Evolutionary conservation across 768 basidiomycete genomes (phyloP).

Genomic region (Suillus lakei): DNA sequence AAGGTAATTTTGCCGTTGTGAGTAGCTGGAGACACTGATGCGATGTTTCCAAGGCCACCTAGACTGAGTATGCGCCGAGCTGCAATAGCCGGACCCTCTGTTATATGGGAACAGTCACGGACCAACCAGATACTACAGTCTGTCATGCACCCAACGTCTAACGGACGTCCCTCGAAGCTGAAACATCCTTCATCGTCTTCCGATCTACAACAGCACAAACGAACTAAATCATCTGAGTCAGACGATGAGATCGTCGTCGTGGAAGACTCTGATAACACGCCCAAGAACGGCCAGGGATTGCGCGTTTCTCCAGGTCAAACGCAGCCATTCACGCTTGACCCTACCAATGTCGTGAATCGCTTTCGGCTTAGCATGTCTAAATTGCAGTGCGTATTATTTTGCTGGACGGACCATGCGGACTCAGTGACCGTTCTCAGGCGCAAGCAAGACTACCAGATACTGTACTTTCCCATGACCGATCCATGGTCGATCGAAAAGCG

Average conservation of each 20-base stretch:
- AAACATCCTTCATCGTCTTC: conserved; percentile 30
- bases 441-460: conserved; percentile 73
- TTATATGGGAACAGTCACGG: conserved; percentile 17
- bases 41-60: not conserved
- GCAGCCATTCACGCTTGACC: conserved; percentile 24
- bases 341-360: conserved; percentile 42
- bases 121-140: conserved; percentile 9
- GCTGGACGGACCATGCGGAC: not conserved
- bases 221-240: conserved; percentile 14
- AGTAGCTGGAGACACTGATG: not conserved
- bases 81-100: conserved; percentile 20
- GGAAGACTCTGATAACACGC: conserved; percentile 20
- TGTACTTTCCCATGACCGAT: conserved; percentile 77
- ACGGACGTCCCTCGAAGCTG: conserved; percentile 7
- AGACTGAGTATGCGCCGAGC: conserved; percentile 22
- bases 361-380: conserved; percentile 53
- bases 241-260: conserved; percentile 36
- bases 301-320: not conserved
- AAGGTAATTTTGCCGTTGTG: conserved; percentile 43
- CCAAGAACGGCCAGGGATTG: conserved; percentile 8
- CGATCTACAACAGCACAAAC: conserved; percentile 35
- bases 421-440: conserved; percentile 19
- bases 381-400: conserved; percentile 46
- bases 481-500: conserved; percentile 64
- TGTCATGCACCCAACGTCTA: conserved; percentile 15